Evolutionary conservation across 2,329 filamentous ascomycete genomes (phyloP), one percentile per base, ranked within the genome.

Genomic region (Monosporascus sp.): DNA sequence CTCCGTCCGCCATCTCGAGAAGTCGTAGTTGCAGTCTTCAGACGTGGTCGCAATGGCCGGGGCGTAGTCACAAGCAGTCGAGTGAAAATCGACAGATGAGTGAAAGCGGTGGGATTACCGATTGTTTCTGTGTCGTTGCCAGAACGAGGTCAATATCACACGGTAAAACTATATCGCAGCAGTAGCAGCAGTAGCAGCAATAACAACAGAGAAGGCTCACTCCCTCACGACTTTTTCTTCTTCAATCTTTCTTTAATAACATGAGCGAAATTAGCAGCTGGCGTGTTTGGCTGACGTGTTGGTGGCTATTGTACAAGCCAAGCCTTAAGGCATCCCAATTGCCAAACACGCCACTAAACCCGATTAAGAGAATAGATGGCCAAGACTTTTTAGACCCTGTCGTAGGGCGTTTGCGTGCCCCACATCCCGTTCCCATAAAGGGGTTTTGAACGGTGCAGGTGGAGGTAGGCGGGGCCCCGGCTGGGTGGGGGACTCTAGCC

Each of bases 361-460:
- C 34, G 36, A 53, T 40, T 53, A 53, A 37, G 52, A 53, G 22
- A 53, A 53, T 50, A 53, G 36, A 53, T 38, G 36, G 36, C 36
- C 36, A 38, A 38, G 36, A 38, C 36, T 38, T 38, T 38, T 38
- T 38, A 17, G 11, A 14, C 36, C 36, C 5, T 17, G 17, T 38
- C 17, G 36, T 6, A 38, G 36, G 36, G 17, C 36, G 17, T 38
- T 38, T 14, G 36, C 17, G 36, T 38, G 36, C 36, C 3, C 36
- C 36, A 38, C 36, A 38, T 17, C 36, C 36, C 36, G 36, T 38
- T 38, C 17, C 36, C 36, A 38, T 38, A 6, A 14, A 2, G 36
- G 36, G 36, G n/a, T n/a, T 6, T 24, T 24, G 22, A 2, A 24
- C 22, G 22, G 22, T 24, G 4, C 22, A 24, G 22, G 22, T 24